A percentile compares a stretch with the other conserved stretches of the same genome.
Evolutionary conservation across 2,329 filamentous ascomycete species (phyloP).

Genomic region (Diaporthe citrichinensis): DNA sequence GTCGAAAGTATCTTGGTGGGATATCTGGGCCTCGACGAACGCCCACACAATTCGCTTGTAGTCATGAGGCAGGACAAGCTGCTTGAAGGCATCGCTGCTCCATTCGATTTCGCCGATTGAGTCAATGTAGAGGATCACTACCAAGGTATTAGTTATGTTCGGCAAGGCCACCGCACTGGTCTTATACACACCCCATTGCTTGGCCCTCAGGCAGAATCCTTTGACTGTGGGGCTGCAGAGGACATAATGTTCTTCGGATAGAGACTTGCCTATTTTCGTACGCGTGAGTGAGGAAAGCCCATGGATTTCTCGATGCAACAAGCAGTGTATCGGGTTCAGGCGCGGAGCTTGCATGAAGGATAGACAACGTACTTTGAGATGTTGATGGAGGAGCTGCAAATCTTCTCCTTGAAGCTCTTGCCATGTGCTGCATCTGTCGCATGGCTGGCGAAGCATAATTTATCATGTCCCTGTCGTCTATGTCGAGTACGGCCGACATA

Average conservation of each 20-base stretch:
- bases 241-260: background rate
- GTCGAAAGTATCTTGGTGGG: conserved; percentile 31
- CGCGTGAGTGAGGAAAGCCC: background rate
- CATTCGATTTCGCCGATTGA: conserved; percentile 46
- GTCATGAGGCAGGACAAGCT: conserved; percentile 46
- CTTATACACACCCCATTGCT: background rate
- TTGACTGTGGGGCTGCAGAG: background rate
- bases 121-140: background rate
- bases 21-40: conserved; percentile 2
- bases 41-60: conserved; percentile 54
- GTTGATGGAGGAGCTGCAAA: background rate
- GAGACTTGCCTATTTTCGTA: background rate
- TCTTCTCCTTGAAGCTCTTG: background rate
- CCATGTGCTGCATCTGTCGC: background rate
- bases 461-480: background rate
- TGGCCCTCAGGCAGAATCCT: background rate
- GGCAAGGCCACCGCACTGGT: background rate
- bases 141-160: background rate
- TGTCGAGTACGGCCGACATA: background rate
- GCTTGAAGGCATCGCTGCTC: conserved; percentile 60
- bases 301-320: too few species aligned
- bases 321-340: rapidly evolving
- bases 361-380: background rate
- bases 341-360: too few species aligned
- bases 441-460: background rate